Conservation (phyloP, 2,329 filamentous ascomycete species). For the Fusarium ambrosium region DNA sequence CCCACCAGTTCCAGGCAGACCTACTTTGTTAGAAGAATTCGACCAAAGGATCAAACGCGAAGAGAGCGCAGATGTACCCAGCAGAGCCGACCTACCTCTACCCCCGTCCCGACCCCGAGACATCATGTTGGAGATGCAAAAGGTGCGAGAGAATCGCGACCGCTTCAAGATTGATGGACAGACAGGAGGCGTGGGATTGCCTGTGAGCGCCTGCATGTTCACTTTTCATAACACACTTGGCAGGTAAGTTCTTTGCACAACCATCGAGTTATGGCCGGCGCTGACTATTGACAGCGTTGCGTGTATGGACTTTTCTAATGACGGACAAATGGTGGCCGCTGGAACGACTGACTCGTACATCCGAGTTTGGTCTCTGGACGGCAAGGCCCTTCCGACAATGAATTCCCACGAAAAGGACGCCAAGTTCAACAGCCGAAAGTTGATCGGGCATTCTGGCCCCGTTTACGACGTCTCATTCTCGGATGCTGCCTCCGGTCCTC, state of each 20-base stretch:
- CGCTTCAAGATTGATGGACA: slow-evolving; percentile 89
- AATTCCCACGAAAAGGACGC: slow-evolving; percentile 69
- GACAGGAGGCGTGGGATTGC: slow-evolving; percentile 85
- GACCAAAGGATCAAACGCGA: slow-evolving; percentile 91
- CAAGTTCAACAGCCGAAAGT: slow-evolving; percentile 74
- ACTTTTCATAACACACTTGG: slow-evolving; percentile 98
- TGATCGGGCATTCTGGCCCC: slow-evolving; percentile 91
- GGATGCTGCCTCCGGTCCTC: slow-evolving; percentile 71
- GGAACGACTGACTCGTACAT: slow-evolving; percentile 97
- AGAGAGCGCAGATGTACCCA: slow-evolving; percentile 86
- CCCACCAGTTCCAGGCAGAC: slow-evolving; percentile 77
- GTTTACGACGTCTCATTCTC: slow-evolving; percentile 94
- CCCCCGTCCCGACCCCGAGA: slow-evolving; percentile 91
- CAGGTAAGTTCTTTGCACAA: slow-evolving; percentile 68
- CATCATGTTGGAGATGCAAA: slow-evolving; percentile 93
- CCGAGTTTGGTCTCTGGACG: slow-evolving; percentile 91
- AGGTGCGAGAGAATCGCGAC: slow-evolving; percentile 92
- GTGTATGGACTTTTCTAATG: slow-evolving; percentile 96
- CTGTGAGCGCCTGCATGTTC: slow-evolving; percentile 94
- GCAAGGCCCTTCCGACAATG: slow-evolving; percentile 80
- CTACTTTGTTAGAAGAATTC: slow-evolving; percentile 87
- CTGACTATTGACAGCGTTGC: slow-evolving; percentile 72
- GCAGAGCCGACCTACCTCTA: slow-evolving; percentile 82
- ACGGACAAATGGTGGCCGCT: slow-evolving; percentile 86
- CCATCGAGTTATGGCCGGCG: neutral